Conservation (phyloP, 495 filamentous ascomycete genomes). For the Hypomontagnella monticulosa region DNA sequence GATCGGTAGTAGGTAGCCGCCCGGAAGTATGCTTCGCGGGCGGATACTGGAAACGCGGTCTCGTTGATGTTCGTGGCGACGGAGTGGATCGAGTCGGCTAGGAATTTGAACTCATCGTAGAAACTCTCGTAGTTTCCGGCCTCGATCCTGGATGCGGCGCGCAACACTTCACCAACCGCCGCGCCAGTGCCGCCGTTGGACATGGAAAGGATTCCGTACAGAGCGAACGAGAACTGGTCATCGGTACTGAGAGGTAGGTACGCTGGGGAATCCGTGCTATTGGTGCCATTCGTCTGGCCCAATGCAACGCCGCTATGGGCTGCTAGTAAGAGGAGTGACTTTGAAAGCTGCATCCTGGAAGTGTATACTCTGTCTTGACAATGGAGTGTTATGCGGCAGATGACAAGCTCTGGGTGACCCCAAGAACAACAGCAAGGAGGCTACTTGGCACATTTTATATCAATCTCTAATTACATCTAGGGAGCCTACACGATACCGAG, state of each 20-base stretch:
- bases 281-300: conserved; percentile 23
- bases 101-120: conserved; percentile 34
- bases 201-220: conserved; percentile 36
- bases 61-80: conserved; percentile 23
- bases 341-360: conserved; percentile 24
- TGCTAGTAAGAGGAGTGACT: conserved; percentile 16
- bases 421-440: not conserved
- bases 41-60: conserved; percentile 42
- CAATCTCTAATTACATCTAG: not conserved
- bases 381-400: not conserved
- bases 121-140: conserved; percentile 49
- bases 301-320: conserved; percentile 18
- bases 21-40: conserved; percentile 49
- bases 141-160: conserved; percentile 46
- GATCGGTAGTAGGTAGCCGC: conserved; percentile 56
- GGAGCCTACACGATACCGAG: no score
- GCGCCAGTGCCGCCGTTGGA: conserved; percentile 39
- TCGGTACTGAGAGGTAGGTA: conserved; percentile 42
- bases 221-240: conserved; percentile 43
- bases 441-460: conserved; percentile 27
- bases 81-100: conserved; percentile 37
- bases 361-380: not conserved
- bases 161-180: conserved; percentile 50
- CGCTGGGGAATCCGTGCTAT: conserved; percentile 6
- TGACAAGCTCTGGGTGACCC: not conserved